A percentile compares a stretch with the other conserved stretches of the same genome.
Conservation (phyloP, 2,329 filamentous ascomycete genomes). For the Verticillium longisporum region DNA sequence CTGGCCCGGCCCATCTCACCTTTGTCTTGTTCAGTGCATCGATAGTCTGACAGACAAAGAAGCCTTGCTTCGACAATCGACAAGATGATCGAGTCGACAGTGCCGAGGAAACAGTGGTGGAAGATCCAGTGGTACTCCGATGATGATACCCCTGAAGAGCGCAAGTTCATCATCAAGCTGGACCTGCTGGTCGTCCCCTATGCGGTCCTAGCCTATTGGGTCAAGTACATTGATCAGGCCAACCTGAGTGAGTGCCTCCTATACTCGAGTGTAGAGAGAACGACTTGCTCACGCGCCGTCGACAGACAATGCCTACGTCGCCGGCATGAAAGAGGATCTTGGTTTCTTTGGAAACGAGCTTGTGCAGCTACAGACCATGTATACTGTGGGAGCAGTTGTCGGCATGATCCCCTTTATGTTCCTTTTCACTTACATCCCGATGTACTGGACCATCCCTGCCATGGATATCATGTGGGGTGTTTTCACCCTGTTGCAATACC, state of each 20-base stretch:
- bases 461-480: slow-evolving; percentile 49
- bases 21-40: neutral
- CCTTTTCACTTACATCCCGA: slow-evolving; percentile 36
- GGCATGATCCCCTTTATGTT: slow-evolving; percentile 43
- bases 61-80: neutral
- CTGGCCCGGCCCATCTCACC: neutral
- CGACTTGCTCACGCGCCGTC: neutral
- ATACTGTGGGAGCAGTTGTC: slow-evolving; percentile 37
- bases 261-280: neutral
- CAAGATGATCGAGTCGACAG: neutral
- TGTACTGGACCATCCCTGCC: slow-evolving; percentile 43
- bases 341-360: slow-evolving; percentile 44
- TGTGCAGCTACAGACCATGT: slow-evolving; percentile 48
- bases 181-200: slow-evolving; percentile 42
- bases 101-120: slow-evolving; percentile 22
- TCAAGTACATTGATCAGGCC: slow-evolving; percentile 18
- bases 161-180: slow-evolving; percentile 30
- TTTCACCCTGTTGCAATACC: slow-evolving; percentile 49
- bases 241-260: slow-evolving; percentile 13
- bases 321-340: slow-evolving; percentile 45
- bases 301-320: slow-evolving; percentile 49
- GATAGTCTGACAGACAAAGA: neutral
- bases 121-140: slow-evolving; percentile 40
- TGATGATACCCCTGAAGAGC: slow-evolving; percentile 30
- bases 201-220: slow-evolving; percentile 16